Evolutionary conservation across 371 early-diverging fungal genomes (phyloP), one percentile per base, ranked within the genome.

Genomic region (Lichtheimia ramosa): DNA sequence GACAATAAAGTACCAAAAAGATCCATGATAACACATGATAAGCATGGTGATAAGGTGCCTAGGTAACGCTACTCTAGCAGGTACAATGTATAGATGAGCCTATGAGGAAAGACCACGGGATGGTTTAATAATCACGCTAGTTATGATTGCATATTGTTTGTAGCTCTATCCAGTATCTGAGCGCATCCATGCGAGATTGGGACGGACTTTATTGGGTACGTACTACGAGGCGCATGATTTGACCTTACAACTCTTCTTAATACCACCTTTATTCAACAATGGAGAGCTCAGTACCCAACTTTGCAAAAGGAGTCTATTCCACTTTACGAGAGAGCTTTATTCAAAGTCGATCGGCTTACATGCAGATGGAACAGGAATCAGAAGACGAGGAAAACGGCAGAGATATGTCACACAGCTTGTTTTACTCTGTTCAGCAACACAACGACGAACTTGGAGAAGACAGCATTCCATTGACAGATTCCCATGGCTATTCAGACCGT

Each of bases 281-380:
- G 59, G 51, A 59, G 13, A 25, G 40, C 24, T 59, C 59, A 3
- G 51, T 59, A 50, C 51, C 59, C 21, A 51, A 59, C 23, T 59
- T 59, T 42, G 59, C 59, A n/a, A 59, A 51, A 59, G 50, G 59
- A 39, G 59, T 59, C 15, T 65, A 66, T 53, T 58, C 62, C 5
- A 65, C 65, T 13, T 23, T 77, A 48, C 64, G 50, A 28, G 62
- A 64, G 8, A 71, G 77, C 54, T 28, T 73, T 25, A 52, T 70
- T 43, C 58, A 65, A 51, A 55, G 61, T 16, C 63, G 72, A 20
- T 59, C 71, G 21, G 68, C 70, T 18, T 77, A 77, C 61, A 67
- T 73, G 42, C 74, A 66, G 49, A 73, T 77, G 77, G 74, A 74
- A 28, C 62, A 65, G 39, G 75, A 75, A 52, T 75, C 76, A 59